Base-by-base conservation (phyloP, 352 stramenopile genomes). In the Phytopythium sindhum region DNA sequence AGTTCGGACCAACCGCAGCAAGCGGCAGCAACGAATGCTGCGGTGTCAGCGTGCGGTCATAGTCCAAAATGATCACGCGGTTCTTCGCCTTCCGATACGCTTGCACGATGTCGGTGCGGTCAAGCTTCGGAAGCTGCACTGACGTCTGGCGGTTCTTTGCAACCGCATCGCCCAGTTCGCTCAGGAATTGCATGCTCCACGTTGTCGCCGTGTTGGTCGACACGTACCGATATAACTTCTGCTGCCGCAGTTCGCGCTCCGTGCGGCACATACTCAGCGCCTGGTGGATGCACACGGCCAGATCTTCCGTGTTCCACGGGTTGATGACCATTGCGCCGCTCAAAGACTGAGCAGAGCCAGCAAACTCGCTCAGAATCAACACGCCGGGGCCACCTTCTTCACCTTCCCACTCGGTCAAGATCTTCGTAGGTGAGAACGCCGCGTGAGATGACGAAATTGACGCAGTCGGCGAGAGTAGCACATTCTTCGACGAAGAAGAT, bases 211-310 rank as follows among this genome's bases (percentile, higher is more conserved):
- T 97, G 65, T 97, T 93, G 1, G 81, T 84, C 31, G 80, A 88
- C 12, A 97, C 89, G 56, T 97, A 97, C 2, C 89, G 82, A 60
- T 94, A 95, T 10, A 97, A 71, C 67, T 97, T 96, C 48, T 95
- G 85, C 62, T 96, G 89, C 10, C 88, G 82, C n/a, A 97, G 81
- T 56, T 96, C 86, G 1, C 87, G 76, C 67, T 96, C 87, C 2
- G 86, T 87, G 14, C 86, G 84, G 41, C 74, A 90, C 77, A 97
- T 91, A 19, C 84, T 86, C 37, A 97, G 76, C 19, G 88, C 85
- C 68, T 95, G 79, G 57, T 96, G 78, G 48, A 97, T 88, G 47
- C 80, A 88, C 33, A 86, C 53, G 21, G 86, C 87, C 23, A 96
- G 62, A 58, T 97, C 85, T 64, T 97, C 87, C 15, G 86, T 96